A percentile compares a stretch with the other conserved stretches of the same genome.
Conservation (phyloP, 805 yeast genomes). For the Saccharomycopsis selenospora region DNA sequence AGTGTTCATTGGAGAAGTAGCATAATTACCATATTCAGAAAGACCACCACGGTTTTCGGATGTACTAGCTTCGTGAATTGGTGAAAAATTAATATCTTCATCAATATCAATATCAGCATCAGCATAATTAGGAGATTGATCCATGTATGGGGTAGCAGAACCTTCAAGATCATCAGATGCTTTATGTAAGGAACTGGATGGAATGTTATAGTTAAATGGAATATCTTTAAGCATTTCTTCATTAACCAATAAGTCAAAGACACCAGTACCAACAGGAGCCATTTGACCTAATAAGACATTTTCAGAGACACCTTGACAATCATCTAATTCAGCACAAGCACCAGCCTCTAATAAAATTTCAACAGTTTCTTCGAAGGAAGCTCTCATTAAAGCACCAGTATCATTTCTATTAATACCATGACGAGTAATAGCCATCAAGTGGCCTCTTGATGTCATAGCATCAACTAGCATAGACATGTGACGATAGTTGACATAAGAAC, state of each 20-base stretch:
- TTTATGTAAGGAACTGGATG: slow-evolving; percentile 31
- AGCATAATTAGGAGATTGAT: slow-evolving; percentile 39
- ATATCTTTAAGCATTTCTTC: slow-evolving; percentile 71
- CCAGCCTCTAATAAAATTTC: slow-evolving; percentile 97
- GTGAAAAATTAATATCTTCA: slow-evolving; percentile 85
- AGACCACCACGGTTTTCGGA: slow-evolving; percentile 71
- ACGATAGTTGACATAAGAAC: slow-evolving; percentile 97
- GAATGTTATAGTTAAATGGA: slow-evolving; percentile 40
- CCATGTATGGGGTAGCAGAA: slow-evolving; percentile 87
- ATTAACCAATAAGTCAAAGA: slow-evolving; percentile 91
- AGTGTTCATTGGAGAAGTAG: slow-evolving; percentile 41
- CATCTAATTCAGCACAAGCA: slow-evolving; percentile 95
- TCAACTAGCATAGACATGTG: slow-evolving; percentile 97
- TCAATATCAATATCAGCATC: slow-evolving; percentile 56
- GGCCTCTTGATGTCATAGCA: slow-evolving; percentile 98
- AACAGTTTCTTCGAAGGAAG: slow-evolving; percentile 98
- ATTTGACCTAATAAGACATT: slow-evolving; percentile 96
- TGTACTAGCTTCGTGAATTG: slow-evolving; percentile 80
- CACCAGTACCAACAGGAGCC: slow-evolving; percentile 98
- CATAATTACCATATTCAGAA: slow-evolving; percentile 49
- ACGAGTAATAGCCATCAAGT: slow-evolving; percentile 97
- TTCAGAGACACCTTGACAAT: slow-evolving; percentile 97
- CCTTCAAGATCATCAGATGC: slow-evolving; percentile 54
- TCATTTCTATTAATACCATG: slow-evolving; percentile 98
- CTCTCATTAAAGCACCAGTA: slow-evolving; percentile 98